Conservation (phyloP, 768 basidiomycete genomes). For the Obba rivulosa region DNA sequence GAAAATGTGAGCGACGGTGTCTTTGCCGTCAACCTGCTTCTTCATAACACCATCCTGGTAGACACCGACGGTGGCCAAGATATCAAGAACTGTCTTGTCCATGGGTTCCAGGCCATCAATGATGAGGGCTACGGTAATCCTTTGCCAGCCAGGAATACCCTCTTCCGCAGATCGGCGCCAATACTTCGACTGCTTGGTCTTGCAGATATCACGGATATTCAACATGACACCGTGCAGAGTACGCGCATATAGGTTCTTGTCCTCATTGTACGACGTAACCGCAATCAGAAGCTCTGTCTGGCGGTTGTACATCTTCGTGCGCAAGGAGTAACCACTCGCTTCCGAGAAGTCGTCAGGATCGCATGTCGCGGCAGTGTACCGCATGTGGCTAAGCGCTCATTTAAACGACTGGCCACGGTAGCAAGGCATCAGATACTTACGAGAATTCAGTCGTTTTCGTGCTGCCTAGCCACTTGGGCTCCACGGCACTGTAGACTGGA, state of each 20-base stretch:
- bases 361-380: slow-evolving; percentile 87
- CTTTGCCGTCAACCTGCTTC: slow-evolving; percentile 83
- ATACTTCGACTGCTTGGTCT: slow-evolving; percentile 90
- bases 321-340: slow-evolving; percentile 78
- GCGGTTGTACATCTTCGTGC: slow-evolving; percentile 80
- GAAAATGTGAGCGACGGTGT: slow-evolving; percentile 91
- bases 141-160: slow-evolving; percentile 85
- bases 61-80: slow-evolving; percentile 85
- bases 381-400: slow-evolving; percentile 62
- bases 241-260: slow-evolving; percentile 85
- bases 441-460: slow-evolving; percentile 86
- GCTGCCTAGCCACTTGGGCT: slow-evolving; percentile 60
- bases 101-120: slow-evolving; percentile 91
- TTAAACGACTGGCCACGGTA: background rate
- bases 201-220: slow-evolving; percentile 97
- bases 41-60: slow-evolving; percentile 97
- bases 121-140: slow-evolving; percentile 84
- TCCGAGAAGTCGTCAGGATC: slow-evolving; percentile 87
- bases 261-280: slow-evolving; percentile 90
- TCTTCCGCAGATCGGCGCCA: slow-evolving; percentile 82
- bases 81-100: slow-evolving; percentile 91
- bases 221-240: slow-evolving; percentile 96
- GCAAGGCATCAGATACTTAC: slow-evolving; percentile 38
- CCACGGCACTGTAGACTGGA: slow-evolving; percentile 76
- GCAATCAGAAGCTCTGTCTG: slow-evolving; percentile 93